A percentile compares a stretch with the other conserved stretches of the same genome.
Evolutionary conservation across 2,329 filamentous ascomycete species (phyloP).

Genomic region (Aspergillus oerlinghausenensis): DNA sequence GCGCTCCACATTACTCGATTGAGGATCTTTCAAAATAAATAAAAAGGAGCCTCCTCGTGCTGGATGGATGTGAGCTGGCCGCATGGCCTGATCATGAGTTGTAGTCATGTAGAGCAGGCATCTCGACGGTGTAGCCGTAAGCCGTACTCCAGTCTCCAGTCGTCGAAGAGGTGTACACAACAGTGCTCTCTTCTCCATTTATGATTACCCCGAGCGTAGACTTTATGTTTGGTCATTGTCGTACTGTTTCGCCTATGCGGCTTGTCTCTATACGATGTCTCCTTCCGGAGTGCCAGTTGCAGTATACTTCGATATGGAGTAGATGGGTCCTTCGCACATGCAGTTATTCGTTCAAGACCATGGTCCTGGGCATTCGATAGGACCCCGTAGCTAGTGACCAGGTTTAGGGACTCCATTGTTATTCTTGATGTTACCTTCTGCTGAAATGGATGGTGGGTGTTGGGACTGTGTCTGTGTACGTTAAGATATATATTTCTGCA

Average conservation of each 20-base stretch:
- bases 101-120: neutral
- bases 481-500: no score
- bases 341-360: no score
- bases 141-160: no score
- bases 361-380: no score
- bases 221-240: neutral
- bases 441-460: no score
- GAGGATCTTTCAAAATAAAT: neutral
- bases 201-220: neutral
- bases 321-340: neutral
- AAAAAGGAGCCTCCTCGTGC: neutral
- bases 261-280: neutral
- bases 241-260: neutral
- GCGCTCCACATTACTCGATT: neutral
- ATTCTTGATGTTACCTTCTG: no score
- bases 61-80: neutral
- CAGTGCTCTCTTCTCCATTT: neutral
- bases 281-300: neutral
- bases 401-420: no score
- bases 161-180: neutral
- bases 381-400: no score
- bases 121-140: neutral
- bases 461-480: no score
- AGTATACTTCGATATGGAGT: neutral
- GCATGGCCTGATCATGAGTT: neutral